Conservation (phyloP, 23 red algal genomes). For the Gracilaria domingensis region DNA sequence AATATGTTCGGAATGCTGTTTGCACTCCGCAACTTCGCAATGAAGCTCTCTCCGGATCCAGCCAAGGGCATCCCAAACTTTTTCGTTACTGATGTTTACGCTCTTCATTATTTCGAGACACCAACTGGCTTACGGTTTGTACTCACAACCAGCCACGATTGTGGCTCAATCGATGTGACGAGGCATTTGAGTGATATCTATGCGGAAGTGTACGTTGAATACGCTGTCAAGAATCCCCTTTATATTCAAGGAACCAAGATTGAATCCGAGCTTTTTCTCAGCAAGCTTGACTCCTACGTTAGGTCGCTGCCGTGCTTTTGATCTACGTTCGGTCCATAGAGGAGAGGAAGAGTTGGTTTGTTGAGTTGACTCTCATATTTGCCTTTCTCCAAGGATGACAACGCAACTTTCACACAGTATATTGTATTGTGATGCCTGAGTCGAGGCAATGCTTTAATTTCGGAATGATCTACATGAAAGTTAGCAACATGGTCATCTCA, state of each 20-base stretch:
- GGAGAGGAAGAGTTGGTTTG: too few relatives aligned
- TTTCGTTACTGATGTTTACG: slow-evolving; percentile 90
- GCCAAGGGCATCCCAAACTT: slow-evolving; percentile 52
- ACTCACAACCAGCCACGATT: slow-evolving; percentile 79
- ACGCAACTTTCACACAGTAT: too few relatives aligned
- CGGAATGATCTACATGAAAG: too few relatives aligned
- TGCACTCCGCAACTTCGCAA: slow-evolving; percentile 87
- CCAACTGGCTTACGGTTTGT: slow-evolving; percentile 95
- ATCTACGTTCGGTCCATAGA: too few relatives aligned
- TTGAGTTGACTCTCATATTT: too few relatives aligned
- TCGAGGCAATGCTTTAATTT: too few relatives aligned
- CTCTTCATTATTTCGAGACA: slow-evolving; percentile 96
- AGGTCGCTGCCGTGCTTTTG: slow-evolving; percentile 86
- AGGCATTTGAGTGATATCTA: slow-evolving; percentile 83
- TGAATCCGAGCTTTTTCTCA: slow-evolving; percentile 67
- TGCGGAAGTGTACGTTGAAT: slow-evolving; percentile 84
- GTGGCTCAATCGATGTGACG: slow-evolving; percentile 79
- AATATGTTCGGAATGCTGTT: slow-evolving; percentile 98
- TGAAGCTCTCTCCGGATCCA: slow-evolving; percentile 75
- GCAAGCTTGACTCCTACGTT: slow-evolving; percentile 88
- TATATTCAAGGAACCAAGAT: slow-evolving; percentile 76
- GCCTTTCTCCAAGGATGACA: too few relatives aligned
- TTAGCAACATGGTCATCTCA: too few relatives aligned
- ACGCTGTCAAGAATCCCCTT: slow-evolving; percentile 88
- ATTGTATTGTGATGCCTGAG: too few relatives aligned